Evolutionary conservation across 352 stramenopile genomes (phyloP), one percentile per base, ranked within the genome.

Genomic region (Pythium aphanidermatum): DNA sequence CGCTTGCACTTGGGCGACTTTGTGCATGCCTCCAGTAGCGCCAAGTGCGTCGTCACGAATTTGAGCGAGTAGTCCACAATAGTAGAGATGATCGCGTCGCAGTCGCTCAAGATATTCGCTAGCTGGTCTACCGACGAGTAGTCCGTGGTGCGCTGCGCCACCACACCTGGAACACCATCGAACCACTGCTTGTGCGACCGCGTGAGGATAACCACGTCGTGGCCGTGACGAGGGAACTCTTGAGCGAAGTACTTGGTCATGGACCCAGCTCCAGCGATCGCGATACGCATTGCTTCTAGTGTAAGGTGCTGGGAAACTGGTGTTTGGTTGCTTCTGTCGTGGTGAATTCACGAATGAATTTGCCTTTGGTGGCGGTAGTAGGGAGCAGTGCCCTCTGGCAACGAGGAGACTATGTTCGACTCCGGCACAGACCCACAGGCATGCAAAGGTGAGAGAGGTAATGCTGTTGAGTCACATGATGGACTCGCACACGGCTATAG

Each of bases 261-360:
- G 14, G 51, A 46, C 46, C 61, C 61, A 8, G 43, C 48, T 64
- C 60, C 65, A 31, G 30, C 61, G 45, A 74, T 30, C 13, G 60
- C 58, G 51, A 74, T 37, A 54, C 65, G 58, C 60, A 74, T 71
- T n/a, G n/a, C n/a, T n/a, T n/a, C n/a, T n/a, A n/a, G n/a, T n/a
- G n/a, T n/a, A n/a, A n/a, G n/a, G n/a, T n/a, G n/a, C n/a, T n/a
- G n/a, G n/a, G n/a, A n/a, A n/a, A n/a, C n/a, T n/a, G n/a, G n/a
- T n/a, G n/a, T n/a, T n/a, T n/a, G n/a, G n/a, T n/a, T n/a, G n/a
- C n/a, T n/a, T n/a, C n/a, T n/a, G n/a, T n/a, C n/a, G n/a, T n/a
- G n/a, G n/a, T n/a, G n/a, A n/a, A n/a, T n/a, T n/a, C n/a, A n/a
- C n/a, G n/a, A n/a, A n/a, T n/a, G n/a, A n/a, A n/a, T n/a, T n/a